Evolutionary conservation across 2,329 filamentous ascomycete species (phyloP).

Genomic region (Paecilomyces formosus): DNA sequence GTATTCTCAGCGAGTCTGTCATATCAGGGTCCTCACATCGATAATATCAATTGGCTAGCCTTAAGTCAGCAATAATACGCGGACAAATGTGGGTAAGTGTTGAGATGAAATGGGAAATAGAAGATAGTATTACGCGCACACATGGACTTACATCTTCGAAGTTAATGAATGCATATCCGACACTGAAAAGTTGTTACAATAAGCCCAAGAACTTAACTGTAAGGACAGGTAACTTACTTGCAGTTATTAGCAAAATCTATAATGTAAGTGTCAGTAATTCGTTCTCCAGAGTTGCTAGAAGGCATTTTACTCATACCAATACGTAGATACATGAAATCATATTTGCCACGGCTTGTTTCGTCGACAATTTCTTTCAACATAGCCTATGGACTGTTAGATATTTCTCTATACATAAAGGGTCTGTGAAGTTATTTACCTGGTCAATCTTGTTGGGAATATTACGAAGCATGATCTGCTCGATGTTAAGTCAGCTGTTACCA

Average conservation of each 20-base stretch:
- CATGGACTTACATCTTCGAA: conserved; percentile 63
- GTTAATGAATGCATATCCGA: conserved; percentile 97
- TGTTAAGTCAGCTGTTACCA: conserved; percentile 4
- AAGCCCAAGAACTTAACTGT: background rate
- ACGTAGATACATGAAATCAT: conserved; percentile 91
- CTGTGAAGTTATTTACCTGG: conserved; percentile 31
- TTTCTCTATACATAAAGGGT: conserved; percentile 2
- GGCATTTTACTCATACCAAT: conserved; percentile 47
- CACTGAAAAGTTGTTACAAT: conserved; percentile 44
- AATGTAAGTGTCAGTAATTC: background rate
- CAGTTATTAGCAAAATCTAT: conserved; percentile 71
- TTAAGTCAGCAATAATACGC: conserved; percentile 28
- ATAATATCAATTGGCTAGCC: conserved; percentile 64
- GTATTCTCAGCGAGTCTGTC: conserved; percentile 1
- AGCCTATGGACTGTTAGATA: conserved; percentile 33
- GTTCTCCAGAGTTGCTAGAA: background rate
- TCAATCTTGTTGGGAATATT: conserved; percentile 92
- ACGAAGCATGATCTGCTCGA: conserved; percentile 72
- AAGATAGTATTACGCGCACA: too few species aligned
- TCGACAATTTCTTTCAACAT: conserved; percentile 76
- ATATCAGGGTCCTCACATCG: conserved; percentile 45
- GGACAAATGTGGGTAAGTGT: background rate
- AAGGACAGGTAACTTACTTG: conserved; percentile 54
- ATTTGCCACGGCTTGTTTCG: conserved; percentile 68
- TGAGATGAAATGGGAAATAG: too few species aligned